These are phyloP conservation scores for Pythium brassicae DNA, from an alignment of 352 stramenopile genomes.

Conservation along the genomic window DNA sequence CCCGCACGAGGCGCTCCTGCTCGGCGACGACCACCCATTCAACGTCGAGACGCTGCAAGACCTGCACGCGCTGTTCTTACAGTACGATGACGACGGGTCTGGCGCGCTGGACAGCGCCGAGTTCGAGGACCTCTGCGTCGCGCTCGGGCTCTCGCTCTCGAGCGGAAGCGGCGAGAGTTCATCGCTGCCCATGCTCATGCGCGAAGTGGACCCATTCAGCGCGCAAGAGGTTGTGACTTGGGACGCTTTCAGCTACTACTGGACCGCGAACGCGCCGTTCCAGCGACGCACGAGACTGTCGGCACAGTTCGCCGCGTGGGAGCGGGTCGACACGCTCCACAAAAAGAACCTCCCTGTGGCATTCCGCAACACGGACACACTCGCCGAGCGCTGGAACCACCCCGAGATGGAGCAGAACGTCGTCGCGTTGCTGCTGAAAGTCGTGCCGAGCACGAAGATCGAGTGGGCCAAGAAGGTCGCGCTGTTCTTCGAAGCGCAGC, in stretches of 20 bases:
- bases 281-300: conserved; percentile 36
- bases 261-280: conserved; percentile 43
- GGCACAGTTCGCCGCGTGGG: conserved; percentile 26
- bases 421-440: conserved; percentile 29
- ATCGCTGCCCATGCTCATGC: conserved; percentile 29
- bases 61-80: conserved; percentile 42
- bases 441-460: conserved; percentile 55
- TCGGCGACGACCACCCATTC: conserved; percentile 11
- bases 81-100: conserved; percentile 57
- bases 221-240: conserved; percentile 28
- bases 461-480: conserved; percentile 45
- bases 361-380: conserved; percentile 35
- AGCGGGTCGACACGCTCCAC: conserved; percentile 35
- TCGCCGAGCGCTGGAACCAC: conserved; percentile 45
- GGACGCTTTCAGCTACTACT: conserved; percentile 48
- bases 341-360: conserved; percentile 12
- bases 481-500: conserved; percentile 49
- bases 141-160: conserved; percentile 32
- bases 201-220: conserved; percentile 34
- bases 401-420: conserved; percentile 41
- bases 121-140: conserved; percentile 61
- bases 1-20: not conserved
- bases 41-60: conserved; percentile 36
- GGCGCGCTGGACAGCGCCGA: conserved; percentile 40
- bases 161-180: conserved; percentile 7